A percentile compares a stretch with the other conserved stretches of the same genome.
These are phyloP conservation scores for Ananas comosus DNA, from an alignment of 176 grass and related monocot species.

Conservation along the genomic window DNA sequence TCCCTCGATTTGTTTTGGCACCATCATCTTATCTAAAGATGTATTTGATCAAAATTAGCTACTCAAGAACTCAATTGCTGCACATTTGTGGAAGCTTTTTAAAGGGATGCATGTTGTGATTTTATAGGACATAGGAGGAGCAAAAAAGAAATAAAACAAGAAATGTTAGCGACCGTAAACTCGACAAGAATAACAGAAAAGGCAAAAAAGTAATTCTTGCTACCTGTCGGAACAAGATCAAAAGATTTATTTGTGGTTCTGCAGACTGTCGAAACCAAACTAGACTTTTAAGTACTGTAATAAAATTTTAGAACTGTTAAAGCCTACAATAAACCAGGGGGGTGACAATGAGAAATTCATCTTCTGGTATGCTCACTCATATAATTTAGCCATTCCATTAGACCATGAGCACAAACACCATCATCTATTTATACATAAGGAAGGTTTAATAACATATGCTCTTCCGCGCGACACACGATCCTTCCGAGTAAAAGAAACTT, in stretches of 20 bases:
- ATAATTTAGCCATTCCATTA: neutral
- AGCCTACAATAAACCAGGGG: neutral
- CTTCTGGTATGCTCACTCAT: neutral
- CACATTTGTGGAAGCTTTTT: too few species aligned
- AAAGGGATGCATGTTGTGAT: too few species aligned
- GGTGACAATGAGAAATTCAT: neutral
- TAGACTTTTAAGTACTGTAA: neutral
- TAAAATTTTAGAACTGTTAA: neutral
- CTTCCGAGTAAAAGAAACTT: constrained; percentile 16
- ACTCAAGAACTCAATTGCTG: too few species aligned
- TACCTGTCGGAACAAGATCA: neutral
- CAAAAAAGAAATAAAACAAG: neutral
- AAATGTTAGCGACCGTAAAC: neutral
- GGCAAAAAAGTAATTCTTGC: neutral
- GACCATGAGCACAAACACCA: neutral
- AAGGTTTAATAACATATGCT: neutral
- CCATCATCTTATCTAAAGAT: too few species aligned
- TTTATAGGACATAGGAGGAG: too few species aligned
- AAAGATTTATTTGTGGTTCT: neutral
- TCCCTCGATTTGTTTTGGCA: too few species aligned
- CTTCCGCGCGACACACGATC: neutral
- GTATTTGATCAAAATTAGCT: too few species aligned
- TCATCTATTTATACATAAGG: neutral
- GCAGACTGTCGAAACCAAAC: neutral
- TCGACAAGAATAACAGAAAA: neutral